phyloP scores from a whole-genome alignment of 768 basidiomycete species.

The Podaxis sp. region DNA sequence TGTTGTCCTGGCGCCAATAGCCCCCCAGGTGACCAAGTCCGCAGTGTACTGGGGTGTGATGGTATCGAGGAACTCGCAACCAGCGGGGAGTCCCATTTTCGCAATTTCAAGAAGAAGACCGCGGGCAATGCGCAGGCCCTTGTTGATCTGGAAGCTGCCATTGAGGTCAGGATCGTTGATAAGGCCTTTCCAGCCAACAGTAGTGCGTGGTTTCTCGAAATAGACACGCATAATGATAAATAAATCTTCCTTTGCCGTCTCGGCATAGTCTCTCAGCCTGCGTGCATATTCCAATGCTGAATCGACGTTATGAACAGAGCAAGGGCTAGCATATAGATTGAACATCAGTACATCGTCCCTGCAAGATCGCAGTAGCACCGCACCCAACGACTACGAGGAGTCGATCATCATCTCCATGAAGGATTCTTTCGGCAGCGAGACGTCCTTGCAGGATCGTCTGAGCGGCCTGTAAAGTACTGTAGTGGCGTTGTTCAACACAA shows the following conservation, averaged over 20 bases:
- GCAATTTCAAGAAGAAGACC: slow-evolving; percentile 85
- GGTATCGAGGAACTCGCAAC: slow-evolving; percentile 93
- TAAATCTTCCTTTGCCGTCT: slow-evolving; percentile 78
- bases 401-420: slow-evolving; percentile 88
- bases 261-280: slow-evolving; percentile 77
- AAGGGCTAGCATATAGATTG: slow-evolving; percentile 55
- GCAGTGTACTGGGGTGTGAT: slow-evolving; percentile 82
- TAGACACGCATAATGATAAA: slow-evolving; percentile 98
- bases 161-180: slow-evolving; percentile 98
- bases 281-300: slow-evolving; percentile 87
- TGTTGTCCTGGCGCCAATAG: slow-evolving; percentile 91
- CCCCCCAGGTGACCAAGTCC: slow-evolving; percentile 89
- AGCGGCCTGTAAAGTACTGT: slow-evolving; percentile 74
- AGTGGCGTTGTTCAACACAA: background rate
- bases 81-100: slow-evolving; percentile 87
- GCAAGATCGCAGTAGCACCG: slow-evolving; percentile 20
- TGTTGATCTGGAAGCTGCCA: slow-evolving; percentile 93
- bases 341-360: background rate
- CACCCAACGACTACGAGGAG: slow-evolving; percentile 90
- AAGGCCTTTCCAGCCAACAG: slow-evolving; percentile 98
- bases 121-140: slow-evolving; percentile 87
- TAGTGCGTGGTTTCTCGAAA: slow-evolving; percentile 96
- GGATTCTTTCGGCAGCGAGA: slow-evolving; percentile 70
- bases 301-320: slow-evolving; percentile 90
- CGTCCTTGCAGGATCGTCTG: slow-evolving; percentile 91